Percentiles rank a stretch among this genome's conserved stretches.
These are phyloP conservation scores for Panellus pusillus DNA, from an alignment of 768 basidiomycete species.

Conservation along the genomic window DNA sequence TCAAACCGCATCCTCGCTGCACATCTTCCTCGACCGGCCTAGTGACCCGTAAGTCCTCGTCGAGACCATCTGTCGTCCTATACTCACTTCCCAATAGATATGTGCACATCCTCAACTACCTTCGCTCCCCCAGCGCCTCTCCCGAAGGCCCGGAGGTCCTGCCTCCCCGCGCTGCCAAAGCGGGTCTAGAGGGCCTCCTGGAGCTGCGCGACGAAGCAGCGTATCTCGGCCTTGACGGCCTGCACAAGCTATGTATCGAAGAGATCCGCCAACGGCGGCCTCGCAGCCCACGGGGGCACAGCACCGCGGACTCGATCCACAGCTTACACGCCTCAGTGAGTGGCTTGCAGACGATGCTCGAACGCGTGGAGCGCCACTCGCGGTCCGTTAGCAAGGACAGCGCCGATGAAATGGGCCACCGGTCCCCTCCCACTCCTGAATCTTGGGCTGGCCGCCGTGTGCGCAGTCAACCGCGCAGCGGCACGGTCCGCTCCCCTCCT, in stretches of 20 bases:
- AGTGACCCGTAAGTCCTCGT: slow-evolving; percentile 67
- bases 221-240: slow-evolving; percentile 67
- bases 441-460: slow-evolving; percentile 40
- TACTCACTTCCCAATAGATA: slow-evolving; percentile 47
- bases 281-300: slow-evolving; percentile 42
- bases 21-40: slow-evolving; percentile 78
- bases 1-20: slow-evolving; percentile 48
- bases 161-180: slow-evolving; percentile 55
- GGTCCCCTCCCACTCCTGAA: slow-evolving; percentile 44
- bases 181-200: slow-evolving; percentile 64
- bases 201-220: slow-evolving; percentile 79
- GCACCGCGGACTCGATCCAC: slow-evolving; percentile 36
- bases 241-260: slow-evolving; percentile 64
- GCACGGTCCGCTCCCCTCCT: slow-evolving; percentile 33
- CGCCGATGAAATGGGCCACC: slow-evolving; percentile 22
- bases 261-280: slow-evolving; percentile 58
- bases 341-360: slow-evolving; percentile 62
- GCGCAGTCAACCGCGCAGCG: slow-evolving; percentile 30
- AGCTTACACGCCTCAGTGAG: slow-evolving; percentile 56
- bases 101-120: slow-evolving; percentile 66
- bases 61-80: not conserved
- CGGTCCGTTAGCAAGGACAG: slow-evolving; percentile 18
- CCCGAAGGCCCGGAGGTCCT: slow-evolving; percentile 51
- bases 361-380: slow-evolving; percentile 43
- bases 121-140: slow-evolving; percentile 54